Percentiles rank a stretch among this genome's conserved stretches.
Evolutionary conservation across 1,284 basidiomycete species (phyloP).

Genomic region (Sanguinoderma infundibulare): DNA sequence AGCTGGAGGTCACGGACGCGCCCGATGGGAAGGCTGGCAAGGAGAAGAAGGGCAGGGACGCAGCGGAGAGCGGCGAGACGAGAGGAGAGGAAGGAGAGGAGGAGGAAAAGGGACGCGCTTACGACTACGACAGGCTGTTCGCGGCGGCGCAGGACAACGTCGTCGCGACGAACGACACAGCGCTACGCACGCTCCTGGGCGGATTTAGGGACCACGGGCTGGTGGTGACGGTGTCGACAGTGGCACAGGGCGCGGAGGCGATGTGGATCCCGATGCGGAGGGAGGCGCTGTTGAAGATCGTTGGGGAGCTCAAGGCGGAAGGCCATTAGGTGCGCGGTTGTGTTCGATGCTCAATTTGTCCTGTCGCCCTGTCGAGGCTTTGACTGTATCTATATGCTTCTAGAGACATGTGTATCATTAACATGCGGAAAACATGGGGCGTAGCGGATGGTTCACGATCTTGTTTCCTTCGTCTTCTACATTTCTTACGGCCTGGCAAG

Average conservation of each 20-base stretch:
- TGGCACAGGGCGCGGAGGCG: slow-evolving; percentile 49
- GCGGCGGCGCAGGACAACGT: slow-evolving; percentile 76
- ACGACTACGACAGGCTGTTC: slow-evolving; percentile 70
- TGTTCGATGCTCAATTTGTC: neutral
- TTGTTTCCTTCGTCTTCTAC: no score
- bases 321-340: slow-evolving; percentile 8
- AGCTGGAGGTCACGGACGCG: slow-evolving; percentile 59
- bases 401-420: neutral
- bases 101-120: slow-evolving; percentile 53
- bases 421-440: no score
- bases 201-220: slow-evolving; percentile 92
- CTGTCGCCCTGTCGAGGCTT: neutral
- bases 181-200: slow-evolving; percentile 78
- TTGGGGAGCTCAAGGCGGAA: slow-evolving; percentile 33
- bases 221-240: slow-evolving; percentile 63
- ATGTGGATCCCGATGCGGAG: slow-evolving; percentile 86
- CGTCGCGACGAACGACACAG: slow-evolving; percentile 85
- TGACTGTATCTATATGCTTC: neutral
- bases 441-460: no score
- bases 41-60: slow-evolving; percentile 24
- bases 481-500: no score
- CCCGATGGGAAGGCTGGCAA: slow-evolving; percentile 9
- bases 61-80: slow-evolving; percentile 15
- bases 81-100: slow-evolving; percentile 34
- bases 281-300: slow-evolving; percentile 54